These are phyloP conservation scores for Lavandula angustifolia DNA, from an alignment of 257 asterid genomes.

Conservation along the genomic window DNA sequence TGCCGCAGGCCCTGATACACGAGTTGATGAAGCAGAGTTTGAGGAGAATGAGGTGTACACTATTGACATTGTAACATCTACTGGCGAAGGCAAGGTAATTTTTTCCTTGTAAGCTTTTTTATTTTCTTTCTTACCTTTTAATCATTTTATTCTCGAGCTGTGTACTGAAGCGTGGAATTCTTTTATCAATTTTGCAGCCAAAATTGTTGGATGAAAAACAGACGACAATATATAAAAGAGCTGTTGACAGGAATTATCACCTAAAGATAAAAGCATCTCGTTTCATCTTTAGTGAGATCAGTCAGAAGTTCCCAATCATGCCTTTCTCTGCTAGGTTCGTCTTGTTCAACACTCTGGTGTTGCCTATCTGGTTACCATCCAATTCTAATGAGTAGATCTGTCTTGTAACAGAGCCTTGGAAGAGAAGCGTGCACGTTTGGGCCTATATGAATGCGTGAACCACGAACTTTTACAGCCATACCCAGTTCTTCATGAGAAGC, in stretches of 20 bases:
- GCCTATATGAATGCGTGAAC: constrained; percentile 85
- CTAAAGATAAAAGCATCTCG: constrained; percentile 93
- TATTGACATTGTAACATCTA: constrained; percentile 81
- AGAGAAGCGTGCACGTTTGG: constrained; percentile 90
- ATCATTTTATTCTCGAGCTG: not conserved
- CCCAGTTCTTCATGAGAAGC: constrained; percentile 92
- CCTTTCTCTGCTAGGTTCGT: constrained; percentile 78
- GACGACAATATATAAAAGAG: constrained; percentile 89
- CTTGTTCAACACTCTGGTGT: not conserved
- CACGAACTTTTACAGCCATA: constrained; percentile 95
- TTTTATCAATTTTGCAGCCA: constrained; percentile 44
- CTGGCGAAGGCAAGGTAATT: constrained; percentile 93
- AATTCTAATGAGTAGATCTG: not conserved
- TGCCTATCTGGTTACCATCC: not conserved
- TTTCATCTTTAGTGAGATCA: constrained; percentile 89
- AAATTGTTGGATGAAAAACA: constrained; percentile 90
- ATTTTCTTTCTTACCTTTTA: not conserved
- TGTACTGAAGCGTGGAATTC: not conserved
- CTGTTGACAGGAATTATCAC: constrained; percentile 84
- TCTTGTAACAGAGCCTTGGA: constrained; percentile 71
- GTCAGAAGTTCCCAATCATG: constrained; percentile 84
- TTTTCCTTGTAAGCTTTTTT: not conserved
- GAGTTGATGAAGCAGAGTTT: constrained; percentile 93
- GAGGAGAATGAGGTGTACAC: constrained; percentile 94
- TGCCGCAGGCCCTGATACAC: constrained; percentile 70